Percentiles rank a stretch among this genome's conserved stretches.
phyloP scores from a whole-genome alignment of 2,329 filamentous ascomycete genomes.

The Alternaria infectoria region DNA sequence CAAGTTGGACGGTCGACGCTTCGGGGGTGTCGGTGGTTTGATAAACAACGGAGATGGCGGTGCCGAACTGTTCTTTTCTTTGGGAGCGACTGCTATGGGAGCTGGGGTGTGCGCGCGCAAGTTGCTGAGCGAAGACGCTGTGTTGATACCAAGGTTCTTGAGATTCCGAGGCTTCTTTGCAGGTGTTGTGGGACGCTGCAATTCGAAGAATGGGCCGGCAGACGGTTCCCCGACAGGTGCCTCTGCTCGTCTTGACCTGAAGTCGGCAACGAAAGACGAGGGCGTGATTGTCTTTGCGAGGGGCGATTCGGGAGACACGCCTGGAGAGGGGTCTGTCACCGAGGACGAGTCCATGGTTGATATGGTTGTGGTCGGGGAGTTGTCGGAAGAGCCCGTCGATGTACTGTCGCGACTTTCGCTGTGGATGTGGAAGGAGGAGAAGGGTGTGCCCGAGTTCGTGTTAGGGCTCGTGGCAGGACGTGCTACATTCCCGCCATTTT shows the following conservation, averaged over 20 bases:
- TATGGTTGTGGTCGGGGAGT: conserved; percentile 91
- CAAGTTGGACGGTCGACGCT: conserved; percentile 75
- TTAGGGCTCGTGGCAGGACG: conserved; percentile 45
- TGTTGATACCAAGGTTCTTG: conserved; percentile 82
- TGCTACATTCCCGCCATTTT: conserved; percentile 45
- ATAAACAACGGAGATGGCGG: conserved; percentile 79
- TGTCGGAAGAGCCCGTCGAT: conserved; percentile 89
- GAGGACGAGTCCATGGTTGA: conserved; percentile 92
- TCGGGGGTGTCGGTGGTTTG: conserved; percentile 74
- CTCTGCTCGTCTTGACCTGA: conserved; percentile 46
- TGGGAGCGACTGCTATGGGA: conserved; percentile 58
- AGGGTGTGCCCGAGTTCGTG: conserved; percentile 40
- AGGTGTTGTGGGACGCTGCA: conserved; percentile 57
- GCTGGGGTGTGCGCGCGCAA: conserved; percentile 58
- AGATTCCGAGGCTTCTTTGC: conserved; percentile 79
- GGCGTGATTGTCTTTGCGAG: conserved; percentile 74
- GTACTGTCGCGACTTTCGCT: conserved; percentile 78
- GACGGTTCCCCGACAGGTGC: conserved; percentile 52
- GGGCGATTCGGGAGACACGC: conserved; percentile 87
- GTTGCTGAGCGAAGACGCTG: conserved; percentile 56
- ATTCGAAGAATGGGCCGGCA: conserved; percentile 60
- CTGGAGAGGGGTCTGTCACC: conserved; percentile 87
- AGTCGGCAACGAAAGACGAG: conserved; percentile 69
- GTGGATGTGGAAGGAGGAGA: conserved; percentile 59
- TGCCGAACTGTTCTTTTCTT: conserved; percentile 60